Percentiles rank a stretch among this genome's conserved stretches.
Conservation (phyloP, 129 eudicot genomes). For the Tagetes patula region DNA sequence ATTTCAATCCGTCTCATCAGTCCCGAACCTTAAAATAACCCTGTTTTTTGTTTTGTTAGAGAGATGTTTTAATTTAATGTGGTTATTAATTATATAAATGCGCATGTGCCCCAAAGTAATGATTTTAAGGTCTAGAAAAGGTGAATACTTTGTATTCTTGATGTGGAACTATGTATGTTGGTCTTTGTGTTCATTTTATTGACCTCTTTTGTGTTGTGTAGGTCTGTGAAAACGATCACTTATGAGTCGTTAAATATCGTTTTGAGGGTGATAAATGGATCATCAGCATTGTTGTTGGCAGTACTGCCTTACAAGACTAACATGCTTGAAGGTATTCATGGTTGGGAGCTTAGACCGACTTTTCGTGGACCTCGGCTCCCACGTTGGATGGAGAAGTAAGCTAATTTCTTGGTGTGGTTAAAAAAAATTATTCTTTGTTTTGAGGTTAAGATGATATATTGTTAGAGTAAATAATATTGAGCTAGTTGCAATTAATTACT, state of each 20-base stretch:
- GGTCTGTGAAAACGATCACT: constrained; percentile 93
- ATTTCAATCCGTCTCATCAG: no score
- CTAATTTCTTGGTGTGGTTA: not conserved
- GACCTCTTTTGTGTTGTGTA: constrained; percentile 23
- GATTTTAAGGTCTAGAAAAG: not conserved
- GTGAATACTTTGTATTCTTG: not conserved
- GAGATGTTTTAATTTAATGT: no score
- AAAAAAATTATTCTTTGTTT: not conserved
- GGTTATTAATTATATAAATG: no score
- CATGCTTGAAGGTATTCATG: constrained; percentile 94
- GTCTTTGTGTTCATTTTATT: not conserved
- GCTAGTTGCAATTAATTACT: not conserved
- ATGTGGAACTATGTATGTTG: not conserved
- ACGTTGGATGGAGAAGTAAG: constrained; percentile 99
- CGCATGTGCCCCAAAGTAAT: constrained; percentile 1
- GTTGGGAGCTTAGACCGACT: constrained; percentile 96
- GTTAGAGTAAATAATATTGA: no score
- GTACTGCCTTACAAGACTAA: constrained; percentile 80
- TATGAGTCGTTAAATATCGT: constrained; percentile 71
- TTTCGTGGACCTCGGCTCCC: constrained; percentile 97
- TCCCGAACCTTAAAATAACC: no score
- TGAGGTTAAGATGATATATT: not conserved
- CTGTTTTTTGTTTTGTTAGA: no score
- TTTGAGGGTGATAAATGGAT: constrained; percentile 79
- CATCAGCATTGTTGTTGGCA: constrained; percentile 82